Evolutionary conservation across 2,329 filamentous ascomycete genomes (phyloP).

Genomic region (Plectosphaerella sp.): DNA sequence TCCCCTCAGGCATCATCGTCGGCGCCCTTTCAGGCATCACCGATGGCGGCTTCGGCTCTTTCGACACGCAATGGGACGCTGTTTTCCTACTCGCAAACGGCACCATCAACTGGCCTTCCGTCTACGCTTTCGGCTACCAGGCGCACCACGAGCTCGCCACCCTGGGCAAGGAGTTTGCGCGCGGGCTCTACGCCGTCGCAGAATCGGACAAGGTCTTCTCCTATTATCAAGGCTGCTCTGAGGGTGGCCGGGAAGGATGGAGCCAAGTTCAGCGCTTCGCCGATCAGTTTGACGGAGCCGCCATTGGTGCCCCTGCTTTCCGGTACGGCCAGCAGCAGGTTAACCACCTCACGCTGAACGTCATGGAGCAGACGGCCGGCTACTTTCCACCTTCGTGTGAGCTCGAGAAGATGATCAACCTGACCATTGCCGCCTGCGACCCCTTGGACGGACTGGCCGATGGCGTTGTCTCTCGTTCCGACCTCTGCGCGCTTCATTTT

Average conservation of each 20-base stretch:
- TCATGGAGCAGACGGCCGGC: slow-evolving; percentile 30
- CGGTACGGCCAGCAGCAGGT: slow-evolving; percentile 40
- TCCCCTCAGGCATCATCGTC: slow-evolving; percentile 36
- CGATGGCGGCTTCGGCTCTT: slow-evolving; percentile 45
- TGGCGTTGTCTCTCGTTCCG: slow-evolving; percentile 21
- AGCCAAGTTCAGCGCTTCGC: slow-evolving; percentile 47
- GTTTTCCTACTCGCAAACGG: slow-evolving; percentile 32
- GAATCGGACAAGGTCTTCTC: slow-evolving; percentile 28
- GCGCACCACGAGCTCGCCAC: slow-evolving; percentile 28
- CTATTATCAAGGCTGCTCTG: slow-evolving; percentile 51
- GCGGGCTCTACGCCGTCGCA: slow-evolving; percentile 31
- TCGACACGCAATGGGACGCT: slow-evolving; percentile 30
- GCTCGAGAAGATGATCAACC: slow-evolving; percentile 42
- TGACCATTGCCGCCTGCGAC: slow-evolving; percentile 51
- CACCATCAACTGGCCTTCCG: slow-evolving; percentile 27
- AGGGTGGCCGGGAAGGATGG: slow-evolving; percentile 44
- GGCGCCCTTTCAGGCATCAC: slow-evolving; percentile 44
- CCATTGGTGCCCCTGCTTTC: slow-evolving; percentile 42
- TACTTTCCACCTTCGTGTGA: slow-evolving; percentile 33
- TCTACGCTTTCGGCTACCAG: slow-evolving; percentile 32
- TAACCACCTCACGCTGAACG: slow-evolving; percentile 32
- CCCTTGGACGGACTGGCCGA: slow-evolving; percentile 49
- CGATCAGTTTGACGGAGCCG: slow-evolving; percentile 40
- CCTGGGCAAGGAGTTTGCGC: slow-evolving; percentile 38
- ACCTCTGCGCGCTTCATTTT: slow-evolving; percentile 29